Evolutionary conservation across 352 stramenopile species (phyloP).

Genomic region (Peronospora belbahrii): DNA sequence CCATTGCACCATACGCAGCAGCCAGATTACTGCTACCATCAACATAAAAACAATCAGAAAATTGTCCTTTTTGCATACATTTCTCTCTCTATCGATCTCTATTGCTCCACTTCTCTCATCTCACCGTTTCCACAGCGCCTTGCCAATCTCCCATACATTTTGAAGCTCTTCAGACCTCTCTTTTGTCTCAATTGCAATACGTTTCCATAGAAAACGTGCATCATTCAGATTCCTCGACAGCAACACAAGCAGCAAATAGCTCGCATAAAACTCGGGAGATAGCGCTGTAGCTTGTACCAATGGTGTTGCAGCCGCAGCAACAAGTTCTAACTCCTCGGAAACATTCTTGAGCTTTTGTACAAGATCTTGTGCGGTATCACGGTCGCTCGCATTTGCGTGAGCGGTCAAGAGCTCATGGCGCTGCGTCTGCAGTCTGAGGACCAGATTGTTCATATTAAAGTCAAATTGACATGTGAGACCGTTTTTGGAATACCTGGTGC

Average conservation of each 20-base stretch:
- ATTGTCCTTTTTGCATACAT: neutral
- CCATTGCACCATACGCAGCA: conserved; percentile 47
- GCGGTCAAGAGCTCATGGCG: conserved; percentile 31
- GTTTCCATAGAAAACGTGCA: conserved; percentile 71
- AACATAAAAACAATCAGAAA: neutral
- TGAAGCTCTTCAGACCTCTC: conserved; percentile 29
- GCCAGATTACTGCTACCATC: conserved; percentile 33
- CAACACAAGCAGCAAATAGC: conserved; percentile 46
- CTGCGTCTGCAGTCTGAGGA: conserved; percentile 38
- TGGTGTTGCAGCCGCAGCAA: conserved; percentile 26
- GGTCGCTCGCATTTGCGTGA: conserved; percentile 16
- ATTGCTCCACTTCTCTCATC: neutral
- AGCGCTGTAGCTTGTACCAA: conserved; percentile 31
- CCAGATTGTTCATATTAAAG: conserved; percentile 43
- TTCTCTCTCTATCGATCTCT: neutral
- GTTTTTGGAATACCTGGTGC: too few species aligned
- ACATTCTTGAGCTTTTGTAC: conserved; percentile 32
- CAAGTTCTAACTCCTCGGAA: conserved; percentile 53
- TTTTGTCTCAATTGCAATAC: conserved; percentile 39
- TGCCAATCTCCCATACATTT: conserved; percentile 57
- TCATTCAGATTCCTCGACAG: conserved; percentile 52
- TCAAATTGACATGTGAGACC: too few species aligned
- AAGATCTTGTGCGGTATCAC: conserved; percentile 1
- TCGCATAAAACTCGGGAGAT: conserved; percentile 46
- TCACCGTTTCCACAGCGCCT: conserved; percentile 56